Base-by-base conservation (phyloP, 495 filamentous ascomycete species). In the Astrothelium macrocarpum region DNA sequence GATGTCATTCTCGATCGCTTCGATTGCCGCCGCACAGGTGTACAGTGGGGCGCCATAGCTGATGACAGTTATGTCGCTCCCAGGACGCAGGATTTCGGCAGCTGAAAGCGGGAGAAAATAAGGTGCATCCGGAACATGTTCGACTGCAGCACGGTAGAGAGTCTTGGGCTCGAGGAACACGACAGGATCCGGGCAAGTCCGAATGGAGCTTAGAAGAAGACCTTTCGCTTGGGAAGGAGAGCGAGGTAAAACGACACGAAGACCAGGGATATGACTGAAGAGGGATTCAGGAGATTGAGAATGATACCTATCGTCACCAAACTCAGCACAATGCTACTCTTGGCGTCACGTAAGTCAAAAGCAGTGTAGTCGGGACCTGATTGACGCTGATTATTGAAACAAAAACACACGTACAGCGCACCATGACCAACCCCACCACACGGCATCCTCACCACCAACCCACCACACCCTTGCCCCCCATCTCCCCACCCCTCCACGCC, bases 121-220 rank as follows among this genome's bases (percentile, higher is more conserved):
- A 20, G 87, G 79, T 42, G 81, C 86, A 5, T 84, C 85, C 18
- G 94, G 95, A 1, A 98, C 94, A 73, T 97, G 90, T 73, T 98
- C 94, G 31, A 96, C 90, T 0, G 94, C 91, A 0, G 95, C 95
- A 26, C 94, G 87, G 70, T 98, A 98, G 18, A 98, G 77, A 10
- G 92, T 86, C 78, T 98, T 98, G 0, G 94, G 95, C 74, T 98
- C 94, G 88, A 98, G 88, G 76, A 98, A 97, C 29, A 98, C 78
- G 61, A 93, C 90, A 0, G 94, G 94, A 72, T 98, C 93, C 61
- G 90, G 90, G 72, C 84, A 86, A 42, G 85, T 80, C 64, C 94
- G 89, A 32, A 91, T 89, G 0, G 93, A 80, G 9, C 80, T 78
- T 1, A 97, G 78, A 26, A 97, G 79, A 5, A 98, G 79, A 1